Evolutionary conservation across 2,329 filamentous ascomycete genomes (phyloP), one percentile per base, ranked within the genome.

Genomic region (Cytospora chrysosperma): DNA sequence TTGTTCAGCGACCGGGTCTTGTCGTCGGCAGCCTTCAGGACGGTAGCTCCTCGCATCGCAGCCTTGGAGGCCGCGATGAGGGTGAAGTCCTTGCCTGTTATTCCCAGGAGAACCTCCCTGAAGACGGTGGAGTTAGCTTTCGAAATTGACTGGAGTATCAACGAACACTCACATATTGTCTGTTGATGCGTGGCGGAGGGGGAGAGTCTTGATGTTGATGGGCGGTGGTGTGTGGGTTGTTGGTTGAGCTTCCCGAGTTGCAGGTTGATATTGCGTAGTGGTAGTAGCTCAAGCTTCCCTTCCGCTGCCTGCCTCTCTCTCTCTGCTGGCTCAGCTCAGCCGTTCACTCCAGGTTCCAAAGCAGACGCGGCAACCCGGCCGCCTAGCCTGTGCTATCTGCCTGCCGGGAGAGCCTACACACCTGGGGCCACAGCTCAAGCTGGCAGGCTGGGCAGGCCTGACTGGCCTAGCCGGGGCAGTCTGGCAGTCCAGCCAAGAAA

Each of bases 51-150:
- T 82, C 95, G 89, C 93, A 98, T 98, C 73, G 93, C 92, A 75
- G 95, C 95, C 84, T 99, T 98, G 68, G 93, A 98, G 72, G 95
- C 92, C 73, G 93, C 95, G 77, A 99, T 88, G 85, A 99, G 88
- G 81, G 93, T 96, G 79, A 97, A 99, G 86, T 99, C 96, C 84
- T 97, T 97, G 82, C 95, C 96, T 65, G 94, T 97, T 78, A 99
- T 97, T 74, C 95, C 95, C 72, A 99, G 86, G 76, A 99, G 86
- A 77, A 98, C 92, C 88, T 99, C 95, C 95, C 93, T 66, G 30
- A 56, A 55, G 37, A 66, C 51, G 50, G 40, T 55, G 50, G 40
- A 2, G 9, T 15, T 17, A 27, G 8, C 4, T 26, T 21, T 43
- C 2, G 17, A 21, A 4, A 15, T 24, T 8, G 54, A 13, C n/a